phyloP scores from a whole-genome alignment of 1,284 basidiomycete genomes.

The Tilletia setariae region DNA sequence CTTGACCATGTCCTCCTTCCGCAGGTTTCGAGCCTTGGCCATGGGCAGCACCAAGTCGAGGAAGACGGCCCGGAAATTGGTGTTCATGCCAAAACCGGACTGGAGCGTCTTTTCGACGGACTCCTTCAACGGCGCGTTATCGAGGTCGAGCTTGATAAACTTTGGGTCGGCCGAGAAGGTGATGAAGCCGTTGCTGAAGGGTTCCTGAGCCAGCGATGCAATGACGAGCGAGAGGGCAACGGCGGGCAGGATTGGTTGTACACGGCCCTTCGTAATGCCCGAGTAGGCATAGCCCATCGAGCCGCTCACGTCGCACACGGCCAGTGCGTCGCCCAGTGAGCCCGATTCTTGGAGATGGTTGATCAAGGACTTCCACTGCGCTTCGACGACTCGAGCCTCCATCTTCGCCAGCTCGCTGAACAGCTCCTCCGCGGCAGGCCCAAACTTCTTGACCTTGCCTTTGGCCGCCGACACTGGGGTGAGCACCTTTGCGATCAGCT shows the following conservation, averaged over 20 bases:
- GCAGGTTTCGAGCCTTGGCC: conserved; percentile 62
- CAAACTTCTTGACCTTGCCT: background rate
- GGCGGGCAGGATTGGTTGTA: conserved; percentile 63
- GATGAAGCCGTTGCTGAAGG: conserved; percentile 67
- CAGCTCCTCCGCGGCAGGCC: background rate
- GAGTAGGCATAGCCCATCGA: conserved; percentile 62
- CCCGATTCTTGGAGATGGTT: conserved; percentile 62
- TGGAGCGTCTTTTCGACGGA: conserved; percentile 56
- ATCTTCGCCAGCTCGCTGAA: background rate
- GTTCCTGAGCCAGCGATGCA: conserved; percentile 64
- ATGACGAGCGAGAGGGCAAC: conserved; percentile 67
- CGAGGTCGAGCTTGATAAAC: conserved; percentile 60
- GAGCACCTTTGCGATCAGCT: conserved; percentile 55
- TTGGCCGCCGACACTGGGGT: background rate
- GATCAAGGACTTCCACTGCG: conserved; percentile 67
- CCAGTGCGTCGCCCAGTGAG: conserved; percentile 64
- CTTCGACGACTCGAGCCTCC: conserved; percentile 58
- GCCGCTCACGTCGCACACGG: conserved; percentile 70
- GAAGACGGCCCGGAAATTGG: conserved; percentile 65
- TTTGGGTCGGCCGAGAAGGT: conserved; percentile 64
- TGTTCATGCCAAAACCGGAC: conserved; percentile 63
- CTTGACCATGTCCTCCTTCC: conserved; percentile 69
- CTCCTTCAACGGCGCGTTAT: conserved; percentile 48
- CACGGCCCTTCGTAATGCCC: background rate
- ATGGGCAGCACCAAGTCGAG: conserved; percentile 62